These are phyloP conservation scores for Xenoacremonium recifei DNA, from an alignment of 2,329 filamentous ascomycete genomes.

Conservation along the genomic window DNA sequence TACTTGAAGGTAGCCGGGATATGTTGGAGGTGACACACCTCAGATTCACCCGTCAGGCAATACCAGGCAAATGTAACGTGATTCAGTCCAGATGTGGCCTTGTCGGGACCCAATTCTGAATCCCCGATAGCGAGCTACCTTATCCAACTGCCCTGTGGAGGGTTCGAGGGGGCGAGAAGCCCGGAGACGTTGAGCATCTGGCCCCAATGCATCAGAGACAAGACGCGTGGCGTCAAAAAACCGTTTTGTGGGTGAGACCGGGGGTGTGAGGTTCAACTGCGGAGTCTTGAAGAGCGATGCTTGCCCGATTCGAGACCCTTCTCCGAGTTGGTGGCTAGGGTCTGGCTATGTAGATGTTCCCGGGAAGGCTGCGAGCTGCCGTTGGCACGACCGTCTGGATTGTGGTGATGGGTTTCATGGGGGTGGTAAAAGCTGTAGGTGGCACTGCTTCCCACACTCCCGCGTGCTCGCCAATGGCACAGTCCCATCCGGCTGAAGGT, in stretches of 20 bases:
- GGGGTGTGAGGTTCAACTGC: slow-evolving; percentile 15
- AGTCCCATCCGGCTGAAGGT: slow-evolving; percentile 32
- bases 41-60: background rate
- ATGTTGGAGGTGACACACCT: background rate
- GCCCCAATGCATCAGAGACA: slow-evolving; percentile 25
- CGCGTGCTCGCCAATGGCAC: slow-evolving; percentile 33
- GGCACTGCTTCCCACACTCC: no score
- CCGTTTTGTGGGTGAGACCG: slow-evolving; percentile 20
- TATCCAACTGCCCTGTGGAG: slow-evolving; percentile 23
- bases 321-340: slow-evolving; percentile 26
- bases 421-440: no score
- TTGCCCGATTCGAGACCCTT: slow-evolving; percentile 29
- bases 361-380: slow-evolving; percentile 25
- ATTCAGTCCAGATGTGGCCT: slow-evolving; percentile 11
- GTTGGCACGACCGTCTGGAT: slow-evolving; percentile 22
- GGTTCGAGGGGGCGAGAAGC: slow-evolving; percentile 14
- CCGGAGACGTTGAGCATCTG: slow-evolving; percentile 16
- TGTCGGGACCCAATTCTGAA: slow-evolving; percentile 4
- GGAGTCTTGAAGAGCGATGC: slow-evolving; percentile 16
- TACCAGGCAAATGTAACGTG: slow-evolving; percentile 20
- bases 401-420: slow-evolving; percentile 22
- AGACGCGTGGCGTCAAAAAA: slow-evolving; percentile 26
- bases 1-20: no score
- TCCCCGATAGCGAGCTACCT: slow-evolving; percentile 2
- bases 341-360: slow-evolving; percentile 17